Conservation (phyloP, 805 yeast species). For the Lipomyces orientalis region DNA sequence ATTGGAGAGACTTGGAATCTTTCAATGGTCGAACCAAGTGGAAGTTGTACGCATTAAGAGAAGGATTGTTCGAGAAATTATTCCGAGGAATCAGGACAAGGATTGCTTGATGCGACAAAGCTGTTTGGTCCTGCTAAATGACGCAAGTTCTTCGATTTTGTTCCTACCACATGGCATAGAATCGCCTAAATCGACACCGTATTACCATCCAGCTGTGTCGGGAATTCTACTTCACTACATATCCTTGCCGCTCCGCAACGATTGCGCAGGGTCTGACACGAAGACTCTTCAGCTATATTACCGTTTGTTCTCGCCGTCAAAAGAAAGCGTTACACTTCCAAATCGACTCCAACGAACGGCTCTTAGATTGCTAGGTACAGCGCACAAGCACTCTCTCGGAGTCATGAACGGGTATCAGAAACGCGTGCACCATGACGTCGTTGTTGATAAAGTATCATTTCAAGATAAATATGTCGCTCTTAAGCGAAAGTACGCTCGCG, state of each 20-base stretch:
- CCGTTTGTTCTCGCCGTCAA: constrained; percentile 9
- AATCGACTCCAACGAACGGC: constrained; percentile 84
- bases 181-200: constrained; percentile 69
- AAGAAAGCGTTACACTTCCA: constrained; percentile 1
- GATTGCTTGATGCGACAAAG: constrained; percentile 86
- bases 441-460: constrained; percentile 80
- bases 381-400: constrained; percentile 82
- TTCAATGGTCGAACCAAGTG: not conserved
- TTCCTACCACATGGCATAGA: constrained; percentile 76
- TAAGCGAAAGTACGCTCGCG: constrained; percentile 80
- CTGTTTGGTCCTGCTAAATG: constrained; percentile 57
- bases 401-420: constrained; percentile 84
- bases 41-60: constrained; percentile 23
- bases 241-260: not conserved
- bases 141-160: constrained; percentile 53
- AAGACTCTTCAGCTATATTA: constrained; percentile 14
- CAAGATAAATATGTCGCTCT: constrained; percentile 80
- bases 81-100: constrained; percentile 90
- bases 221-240: constrained; percentile 66
- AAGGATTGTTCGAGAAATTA: constrained; percentile 74
- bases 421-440: constrained; percentile 84
- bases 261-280: not conserved
- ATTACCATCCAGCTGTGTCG: constrained; percentile 83
- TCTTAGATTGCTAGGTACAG: constrained; percentile 75
- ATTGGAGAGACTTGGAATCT: not conserved